Evolutionary conservation across 495 filamentous ascomycete genomes (phyloP).

Genomic region (Parmelia sp.): DNA sequence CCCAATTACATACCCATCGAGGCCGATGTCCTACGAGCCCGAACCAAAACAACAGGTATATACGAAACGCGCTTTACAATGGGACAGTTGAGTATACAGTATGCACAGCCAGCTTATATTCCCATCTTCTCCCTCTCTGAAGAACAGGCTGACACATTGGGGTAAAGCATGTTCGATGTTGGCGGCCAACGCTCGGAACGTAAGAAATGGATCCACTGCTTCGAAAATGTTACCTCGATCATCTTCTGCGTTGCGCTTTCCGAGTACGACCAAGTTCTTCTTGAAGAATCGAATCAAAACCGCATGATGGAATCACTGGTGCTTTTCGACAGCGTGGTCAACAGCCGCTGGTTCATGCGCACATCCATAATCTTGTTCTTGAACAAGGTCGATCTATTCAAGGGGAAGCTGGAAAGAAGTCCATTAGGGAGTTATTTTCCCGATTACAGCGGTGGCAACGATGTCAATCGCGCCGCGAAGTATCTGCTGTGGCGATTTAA

Average conservation of each 20-base stretch:
- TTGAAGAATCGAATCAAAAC: slow-evolving; percentile 98
- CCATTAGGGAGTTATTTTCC: slow-evolving; percentile 92
- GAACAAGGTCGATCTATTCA: slow-evolving; percentile 98
- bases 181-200: slow-evolving; percentile 94
- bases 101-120: slow-evolving; percentile 35
- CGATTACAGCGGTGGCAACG: slow-evolving; percentile 94
- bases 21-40: slow-evolving; percentile 84
- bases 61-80: slow-evolving; percentile 98
- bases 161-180: slow-evolving; percentile 91
- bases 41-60: slow-evolving; percentile 99
- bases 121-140: background rate
- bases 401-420: slow-evolving; percentile 81
- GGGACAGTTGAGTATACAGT: slow-evolving; percentile 99
- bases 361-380: slow-evolving; percentile 98
- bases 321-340: slow-evolving; percentile 98
- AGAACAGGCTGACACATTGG: slow-evolving; percentile 12
- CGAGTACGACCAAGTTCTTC: slow-evolving; percentile 94
- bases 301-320: slow-evolving; percentile 98
- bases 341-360: slow-evolving; percentile 97
- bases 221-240: slow-evolving; percentile 99
- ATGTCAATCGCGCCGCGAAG: slow-evolving; percentile 95
- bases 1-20: slow-evolving; percentile 84
- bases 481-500: slow-evolving; percentile 98
- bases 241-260: slow-evolving; percentile 98
- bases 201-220: slow-evolving; percentile 99